phyloP scores from a whole-genome alignment of 2,329 filamentous ascomycete genomes.

The Fonsecaea pedrosoi region DNA sequence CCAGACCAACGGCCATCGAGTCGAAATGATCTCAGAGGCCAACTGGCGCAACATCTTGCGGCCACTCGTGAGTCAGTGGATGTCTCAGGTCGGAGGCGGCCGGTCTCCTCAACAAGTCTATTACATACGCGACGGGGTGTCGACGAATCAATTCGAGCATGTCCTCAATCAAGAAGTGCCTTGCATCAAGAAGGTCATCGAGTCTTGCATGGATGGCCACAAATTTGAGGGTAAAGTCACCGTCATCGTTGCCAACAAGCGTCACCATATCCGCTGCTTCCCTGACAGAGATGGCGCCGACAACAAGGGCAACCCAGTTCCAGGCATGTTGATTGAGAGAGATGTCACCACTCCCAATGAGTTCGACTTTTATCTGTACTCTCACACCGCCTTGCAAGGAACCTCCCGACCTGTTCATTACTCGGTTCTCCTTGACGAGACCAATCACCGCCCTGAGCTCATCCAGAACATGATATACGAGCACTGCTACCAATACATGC shows the following conservation, averaged over 20 bases:
- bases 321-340: constrained; percentile 84
- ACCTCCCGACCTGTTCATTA: constrained; percentile 94
- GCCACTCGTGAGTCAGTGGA: constrained; percentile 71
- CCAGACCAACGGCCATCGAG: constrained; percentile 81
- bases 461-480: constrained; percentile 92
- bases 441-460: constrained; percentile 68
- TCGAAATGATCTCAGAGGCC: constrained; percentile 74
- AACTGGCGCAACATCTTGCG: constrained; percentile 73
- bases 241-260: constrained; percentile 87
- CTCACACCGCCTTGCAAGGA: constrained; percentile 85
- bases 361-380: constrained; percentile 81
- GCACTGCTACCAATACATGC: constrained; percentile 90
- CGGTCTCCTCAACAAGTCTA: constrained; percentile 74
- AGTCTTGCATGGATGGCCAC: constrained; percentile 41
- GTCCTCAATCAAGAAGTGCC: constrained; percentile 80
- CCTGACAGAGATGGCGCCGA: constrained; percentile 69
- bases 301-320: constrained; percentile 78
- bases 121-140: constrained; percentile 92
- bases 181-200: constrained; percentile 65
- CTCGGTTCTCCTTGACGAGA: constrained; percentile 84
- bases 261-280: constrained; percentile 93
- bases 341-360: constrained; percentile 92
- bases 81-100: constrained; percentile 60
- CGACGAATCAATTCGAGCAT: constrained; percentile 81
- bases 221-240: constrained; percentile 71